Base-by-base conservation (phyloP, 345 rosid species). In the Camelina neglecta region DNA sequence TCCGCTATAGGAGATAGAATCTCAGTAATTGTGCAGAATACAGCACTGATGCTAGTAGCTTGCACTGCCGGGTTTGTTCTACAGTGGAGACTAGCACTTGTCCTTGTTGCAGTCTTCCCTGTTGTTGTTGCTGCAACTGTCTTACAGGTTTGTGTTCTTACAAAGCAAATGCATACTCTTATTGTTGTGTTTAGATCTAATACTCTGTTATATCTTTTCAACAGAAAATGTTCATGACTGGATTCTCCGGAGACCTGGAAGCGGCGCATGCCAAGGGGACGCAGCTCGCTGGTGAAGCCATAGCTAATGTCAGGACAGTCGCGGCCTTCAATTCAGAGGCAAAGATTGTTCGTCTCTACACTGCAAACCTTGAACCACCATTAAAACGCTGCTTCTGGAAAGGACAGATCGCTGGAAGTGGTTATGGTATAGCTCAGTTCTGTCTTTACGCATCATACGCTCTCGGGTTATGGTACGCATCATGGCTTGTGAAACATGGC, bases 401-500 rank as follows among this genome's bases (percentile, higher is more conserved):
- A 83, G 99, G 99, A 29, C 97, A 95, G 81, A 90, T 95, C 33
- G 97, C 97, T 12, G 99, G 99, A 74, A 90, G 93, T 64, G 99
- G 99, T 33, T 95, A 79, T 21, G 99, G 99, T 15, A 85, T 95
- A 20, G 99, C 99, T 74, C 99, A 95, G 76, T 95, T 95, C 73
- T 73, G 84, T 62, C 96, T 95, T 31, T 95, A 95, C 58, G 97
- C 96, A 65, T 92, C 99, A 31, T 95, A 95, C 68, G 96, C 99
- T 74, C 97, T 95, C 6, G 97, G 99, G n/a, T 88, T 95, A 60
- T 95, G 99, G 99, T 95, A 95, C 64, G 97, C 97, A 23, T 92
- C 99, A 9, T 95, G 97, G 99, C 99, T 95, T 38, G 99, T 95
- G 84, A 95, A 92, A 86, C 97, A 95, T 48, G 99, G 91, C 31